phyloP scores from a whole-genome alignment of 2,329 filamentous ascomycete species.

The Colletotrichum musae region DNA sequence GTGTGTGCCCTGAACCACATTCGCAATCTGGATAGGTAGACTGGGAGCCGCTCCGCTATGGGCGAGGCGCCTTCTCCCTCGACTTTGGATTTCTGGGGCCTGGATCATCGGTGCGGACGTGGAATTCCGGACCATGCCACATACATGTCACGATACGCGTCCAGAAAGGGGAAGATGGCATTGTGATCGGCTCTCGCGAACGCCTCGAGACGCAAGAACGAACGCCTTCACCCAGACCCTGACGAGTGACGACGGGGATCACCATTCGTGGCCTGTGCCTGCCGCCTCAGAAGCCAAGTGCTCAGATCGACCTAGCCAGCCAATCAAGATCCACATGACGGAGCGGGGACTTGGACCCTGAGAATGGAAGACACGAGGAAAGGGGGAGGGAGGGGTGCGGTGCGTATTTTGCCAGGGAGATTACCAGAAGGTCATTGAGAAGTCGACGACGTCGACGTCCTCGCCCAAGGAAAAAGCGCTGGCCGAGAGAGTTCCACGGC shows the following conservation, averaged over 20 bases:
- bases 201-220: constrained; percentile 10
- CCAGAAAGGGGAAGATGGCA: constrained; percentile 7
- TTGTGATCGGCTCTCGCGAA: constrained; percentile 17
- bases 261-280: constrained; percentile 25
- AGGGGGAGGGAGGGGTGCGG: too few species aligned
- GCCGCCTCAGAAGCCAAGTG: constrained; percentile 28
- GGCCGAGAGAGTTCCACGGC: not conserved
- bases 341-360: constrained; percentile 24
- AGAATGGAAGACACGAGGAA: constrained; percentile 16
- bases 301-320: constrained; percentile 19
- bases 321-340: constrained; percentile 24
- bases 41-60: constrained; percentile 6
- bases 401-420: constrained; percentile 6
- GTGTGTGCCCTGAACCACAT: constrained; percentile 12
- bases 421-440: not conserved
- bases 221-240: constrained; percentile 20
- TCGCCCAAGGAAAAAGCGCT: not conserved
- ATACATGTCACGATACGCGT: not conserved
- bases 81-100: constrained; percentile 4
- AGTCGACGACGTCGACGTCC: too few species aligned
- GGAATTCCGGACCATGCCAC: not conserved
- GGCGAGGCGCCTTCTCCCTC: constrained; percentile 8
- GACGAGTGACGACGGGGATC: not conserved
- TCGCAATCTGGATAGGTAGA: not conserved
- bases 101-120: not conserved